phyloP scores from a whole-genome alignment of 2,329 filamentous ascomycete genomes.

The Hymenoscyphus infarciens region DNA sequence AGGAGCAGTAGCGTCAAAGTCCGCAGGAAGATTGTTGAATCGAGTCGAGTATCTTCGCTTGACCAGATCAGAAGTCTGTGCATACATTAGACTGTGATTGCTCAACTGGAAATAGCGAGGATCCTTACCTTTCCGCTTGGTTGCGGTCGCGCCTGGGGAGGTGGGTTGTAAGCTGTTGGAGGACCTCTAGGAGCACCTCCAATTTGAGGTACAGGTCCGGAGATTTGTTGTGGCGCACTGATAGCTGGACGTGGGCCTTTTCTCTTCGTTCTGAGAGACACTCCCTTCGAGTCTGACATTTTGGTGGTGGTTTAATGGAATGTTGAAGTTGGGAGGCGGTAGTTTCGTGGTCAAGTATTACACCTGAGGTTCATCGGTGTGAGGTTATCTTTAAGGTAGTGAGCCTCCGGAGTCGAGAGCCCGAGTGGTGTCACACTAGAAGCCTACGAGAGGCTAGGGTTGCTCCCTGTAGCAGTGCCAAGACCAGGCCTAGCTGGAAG shows the following conservation, averaged over 20 bases:
- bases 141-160: constrained; percentile 37
- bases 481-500: not conserved
- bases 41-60: constrained; percentile 93
- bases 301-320: constrained; percentile 7
- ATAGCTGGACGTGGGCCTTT: constrained; percentile 56
- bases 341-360: too few relatives aligned
- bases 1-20: constrained; percentile 63
- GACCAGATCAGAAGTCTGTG: constrained; percentile 71
- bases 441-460: too few relatives aligned
- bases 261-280: constrained; percentile 61
- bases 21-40: constrained; percentile 73
- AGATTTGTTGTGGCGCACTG: constrained; percentile 61
- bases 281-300: constrained; percentile 60
- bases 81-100: not conserved
- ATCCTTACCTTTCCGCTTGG: constrained; percentile 52
- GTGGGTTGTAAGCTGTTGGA: constrained; percentile 33
- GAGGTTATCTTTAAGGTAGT: too few relatives aligned
- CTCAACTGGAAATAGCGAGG: not conserved
- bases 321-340: not conserved
- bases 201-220: constrained; percentile 55
- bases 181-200: constrained; percentile 40
- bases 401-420: too few relatives aligned
- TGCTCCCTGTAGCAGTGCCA: too few relatives aligned
- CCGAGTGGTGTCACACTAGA: too few relatives aligned
- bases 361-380: too few relatives aligned